Conservation (phyloP, 2,329 filamentous ascomycete genomes). For the Xylaria sp. region DNA sequence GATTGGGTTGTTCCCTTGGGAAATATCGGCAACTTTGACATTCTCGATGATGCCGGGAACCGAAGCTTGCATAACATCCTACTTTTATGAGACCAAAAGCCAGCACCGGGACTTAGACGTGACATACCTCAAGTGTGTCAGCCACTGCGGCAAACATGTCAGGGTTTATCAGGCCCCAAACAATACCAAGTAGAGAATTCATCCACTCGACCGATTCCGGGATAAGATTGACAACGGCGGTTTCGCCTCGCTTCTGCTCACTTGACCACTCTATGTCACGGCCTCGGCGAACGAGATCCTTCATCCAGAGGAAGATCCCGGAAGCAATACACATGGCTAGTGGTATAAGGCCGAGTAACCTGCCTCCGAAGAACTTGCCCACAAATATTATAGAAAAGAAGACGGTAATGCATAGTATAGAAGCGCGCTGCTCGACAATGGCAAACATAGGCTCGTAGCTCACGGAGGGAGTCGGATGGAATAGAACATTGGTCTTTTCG, state of each 20-base stretch:
- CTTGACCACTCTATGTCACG: slow-evolving; percentile 88
- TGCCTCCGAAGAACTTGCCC: slow-evolving; percentile 82
- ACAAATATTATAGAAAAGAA: slow-evolving; percentile 79
- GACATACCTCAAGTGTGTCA: slow-evolving; percentile 78
- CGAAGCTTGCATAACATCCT: slow-evolving; percentile 95
- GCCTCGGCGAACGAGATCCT: slow-evolving; percentile 85
- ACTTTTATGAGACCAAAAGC: slow-evolving; percentile 36
- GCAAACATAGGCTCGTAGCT: slow-evolving; percentile 91
- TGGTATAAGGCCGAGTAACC: slow-evolving; percentile 79
- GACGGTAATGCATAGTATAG: slow-evolving; percentile 74
- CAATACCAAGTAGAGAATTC: slow-evolving; percentile 84
- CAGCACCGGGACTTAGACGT: background rate
- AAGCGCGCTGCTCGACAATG: slow-evolving; percentile 78
- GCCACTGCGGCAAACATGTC: slow-evolving; percentile 94
- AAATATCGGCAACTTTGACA: slow-evolving; percentile 93
- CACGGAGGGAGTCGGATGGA: slow-evolving; percentile 91
- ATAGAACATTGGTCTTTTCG: slow-evolving; percentile 95
- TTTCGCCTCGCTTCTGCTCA: slow-evolving; percentile 86
- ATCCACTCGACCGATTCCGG: slow-evolving; percentile 97
- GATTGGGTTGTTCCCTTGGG: slow-evolving; percentile 90
- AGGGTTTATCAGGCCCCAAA: slow-evolving; percentile 93
- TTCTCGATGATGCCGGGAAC: slow-evolving; percentile 93
- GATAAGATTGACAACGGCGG: slow-evolving; percentile 86
- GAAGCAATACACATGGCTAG: slow-evolving; percentile 77
- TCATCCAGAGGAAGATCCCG: slow-evolving; percentile 89